A percentile compares a stretch with the other conserved stretches of the same genome.
Evolutionary conservation across 441 rosid species (phyloP).

Genomic region (Gossypium aridum): DNA sequence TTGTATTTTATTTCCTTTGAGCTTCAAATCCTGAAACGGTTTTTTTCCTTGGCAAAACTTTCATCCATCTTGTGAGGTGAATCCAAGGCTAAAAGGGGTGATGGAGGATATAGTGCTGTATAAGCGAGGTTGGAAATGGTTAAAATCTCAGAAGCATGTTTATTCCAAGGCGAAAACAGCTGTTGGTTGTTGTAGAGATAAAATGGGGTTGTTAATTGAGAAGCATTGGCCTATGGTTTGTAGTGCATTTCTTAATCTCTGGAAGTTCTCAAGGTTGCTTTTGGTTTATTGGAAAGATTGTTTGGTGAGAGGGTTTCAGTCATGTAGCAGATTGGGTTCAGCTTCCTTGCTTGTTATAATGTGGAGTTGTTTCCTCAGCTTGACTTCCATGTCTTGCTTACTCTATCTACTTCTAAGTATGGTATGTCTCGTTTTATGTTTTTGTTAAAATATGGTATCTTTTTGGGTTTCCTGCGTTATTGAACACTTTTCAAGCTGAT

Average conservation of each 20-base stretch:
- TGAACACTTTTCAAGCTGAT: background rate
- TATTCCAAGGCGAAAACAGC: conserved; percentile 40
- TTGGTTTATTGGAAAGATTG: conserved; percentile 77
- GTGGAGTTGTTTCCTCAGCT: conserved; percentile 98
- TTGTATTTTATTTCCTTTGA: background rate
- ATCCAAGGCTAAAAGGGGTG: conserved; percentile 3
- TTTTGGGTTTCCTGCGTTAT: background rate
- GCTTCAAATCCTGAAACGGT: background rate
- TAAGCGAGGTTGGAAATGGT: conserved; percentile 88
- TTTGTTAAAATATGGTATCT: background rate
- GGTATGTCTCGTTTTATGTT: conserved; percentile 39
- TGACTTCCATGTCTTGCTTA: conserved; percentile 85
- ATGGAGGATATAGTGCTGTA: conserved; percentile 95
- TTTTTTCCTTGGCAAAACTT: conserved; percentile 13
- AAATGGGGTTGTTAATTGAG: conserved; percentile 52
- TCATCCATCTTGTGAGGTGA: background rate
- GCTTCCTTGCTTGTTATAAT: conserved; percentile 86
- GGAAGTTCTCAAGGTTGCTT: conserved; percentile 34
- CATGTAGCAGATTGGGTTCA: conserved; percentile 66
- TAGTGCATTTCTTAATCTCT: conserved; percentile 46
- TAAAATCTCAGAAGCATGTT: conserved; percentile 66
- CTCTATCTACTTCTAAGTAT: conserved; percentile 69
- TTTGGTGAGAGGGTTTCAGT: conserved; percentile 57
- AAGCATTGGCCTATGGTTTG: conserved; percentile 91
- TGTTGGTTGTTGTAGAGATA: conserved; percentile 43